These are phyloP conservation scores for Nicotiana attenuata DNA, from an alignment of 257 asterid species.

Conservation along the genomic window DNA sequence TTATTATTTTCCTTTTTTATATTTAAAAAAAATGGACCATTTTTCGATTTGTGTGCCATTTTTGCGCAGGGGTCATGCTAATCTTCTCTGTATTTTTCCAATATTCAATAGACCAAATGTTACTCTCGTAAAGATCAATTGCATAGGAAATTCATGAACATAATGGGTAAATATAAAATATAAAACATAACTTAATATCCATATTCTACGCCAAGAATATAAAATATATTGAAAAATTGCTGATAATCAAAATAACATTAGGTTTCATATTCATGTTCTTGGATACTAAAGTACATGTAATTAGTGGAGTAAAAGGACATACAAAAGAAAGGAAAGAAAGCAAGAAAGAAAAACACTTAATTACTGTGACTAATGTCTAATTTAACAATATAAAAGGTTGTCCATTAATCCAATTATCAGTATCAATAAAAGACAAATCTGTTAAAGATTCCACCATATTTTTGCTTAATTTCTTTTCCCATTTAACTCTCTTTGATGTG, in stretches of 20 bases:
- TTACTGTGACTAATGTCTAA: not conserved
- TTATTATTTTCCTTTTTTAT: too few relatives aligned
- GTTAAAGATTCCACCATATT: constrained; percentile 16
- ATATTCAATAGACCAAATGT: too few relatives aligned
- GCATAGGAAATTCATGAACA: too few relatives aligned
- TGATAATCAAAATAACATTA: not conserved
- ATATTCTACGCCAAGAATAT: not conserved
- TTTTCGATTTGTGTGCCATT: too few relatives aligned
- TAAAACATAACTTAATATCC: too few relatives aligned
- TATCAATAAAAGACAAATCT: constrained; percentile 37
- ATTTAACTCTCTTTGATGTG: constrained; percentile 34
- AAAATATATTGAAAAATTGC: not conserved
- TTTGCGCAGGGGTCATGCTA: too few relatives aligned
- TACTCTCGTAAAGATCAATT: too few relatives aligned
- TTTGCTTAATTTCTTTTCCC: constrained; percentile 20
- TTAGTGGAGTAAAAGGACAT: not conserved
- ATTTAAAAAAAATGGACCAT: too few relatives aligned
- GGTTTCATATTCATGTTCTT: not conserved
- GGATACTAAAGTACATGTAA: not conserved
- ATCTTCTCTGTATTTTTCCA: too few relatives aligned
- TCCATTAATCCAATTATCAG: constrained; percentile 38
- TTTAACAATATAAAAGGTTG: constrained; percentile 25
- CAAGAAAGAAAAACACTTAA: not conserved
- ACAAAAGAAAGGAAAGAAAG: not conserved
- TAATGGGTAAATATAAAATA: too few relatives aligned